Conservation (phyloP, 768 basidiomycete species). For the Tricholoma sp. region DNA sequence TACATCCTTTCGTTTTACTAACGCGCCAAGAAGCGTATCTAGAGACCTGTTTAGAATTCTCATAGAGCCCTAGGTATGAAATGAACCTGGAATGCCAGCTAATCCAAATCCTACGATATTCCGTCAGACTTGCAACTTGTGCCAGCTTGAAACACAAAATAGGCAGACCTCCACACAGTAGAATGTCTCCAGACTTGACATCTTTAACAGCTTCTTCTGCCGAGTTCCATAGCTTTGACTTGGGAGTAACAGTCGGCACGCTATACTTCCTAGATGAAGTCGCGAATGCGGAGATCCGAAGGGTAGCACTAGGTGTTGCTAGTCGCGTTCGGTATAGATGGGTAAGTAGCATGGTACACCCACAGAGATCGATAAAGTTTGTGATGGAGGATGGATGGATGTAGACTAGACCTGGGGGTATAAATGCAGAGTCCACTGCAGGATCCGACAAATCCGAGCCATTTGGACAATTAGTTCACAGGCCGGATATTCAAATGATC, state of each 20-base stretch:
- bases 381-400: background rate
- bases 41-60: background rate
- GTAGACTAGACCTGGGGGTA: background rate
- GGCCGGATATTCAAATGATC: background rate
- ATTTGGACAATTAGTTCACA: too few relatives aligned
- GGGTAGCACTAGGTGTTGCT: constrained; percentile 7
- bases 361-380: background rate
- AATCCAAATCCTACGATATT: constrained; percentile 70
- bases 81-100: constrained; percentile 79
- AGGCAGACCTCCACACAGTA: constrained; percentile 77
- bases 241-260: constrained; percentile 26
- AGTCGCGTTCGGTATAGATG: constrained; percentile 19
- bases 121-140: background rate
- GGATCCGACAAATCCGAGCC: background rate
- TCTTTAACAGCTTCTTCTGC: constrained; percentile 81
- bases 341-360: constrained; percentile 10
- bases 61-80: background rate
- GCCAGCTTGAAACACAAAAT: background rate
- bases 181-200: constrained; percentile 71
- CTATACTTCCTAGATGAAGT: constrained; percentile 27
- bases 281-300: constrained; percentile 17
- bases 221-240: constrained; percentile 73
- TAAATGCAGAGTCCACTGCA: background rate
- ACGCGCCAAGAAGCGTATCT: constrained; percentile 82
- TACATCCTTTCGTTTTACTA: constrained; percentile 72